Base-by-base conservation (phyloP, 306 rosid species). In the Styphnolobium japonicum region DNA sequence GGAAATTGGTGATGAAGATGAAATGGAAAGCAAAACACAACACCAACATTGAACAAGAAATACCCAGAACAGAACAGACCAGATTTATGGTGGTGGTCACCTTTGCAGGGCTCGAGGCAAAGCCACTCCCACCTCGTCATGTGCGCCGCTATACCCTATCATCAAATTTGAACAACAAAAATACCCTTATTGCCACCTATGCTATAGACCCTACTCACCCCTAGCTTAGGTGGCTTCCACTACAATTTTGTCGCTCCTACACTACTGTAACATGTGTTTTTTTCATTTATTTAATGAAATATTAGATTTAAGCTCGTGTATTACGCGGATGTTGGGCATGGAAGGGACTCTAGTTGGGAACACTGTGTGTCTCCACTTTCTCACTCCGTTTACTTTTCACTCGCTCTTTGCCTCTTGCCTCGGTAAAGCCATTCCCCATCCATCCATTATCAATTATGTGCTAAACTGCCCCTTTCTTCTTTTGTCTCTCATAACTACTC, bases 91-190 rank as follows among this genome's bases (percentile, higher is more conserved):
- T 11, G 11, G 56, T 40, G 67, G 74, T 39, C 76, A 42, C 18
- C 2, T 85, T 85, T 83, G 83, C 8, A 86, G 89, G 89, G 87
- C 89, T 86, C 89, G 89, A 86, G 89, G 87, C 71, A 31, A 12
- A 23, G 3, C 21, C 2, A 12, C 31, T 27, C 3, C 10, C 34
- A 42, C 81, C 80, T 82, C 82, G 83, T 79, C 77, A 75, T 82
- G 78, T 82, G 84, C 83, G 74, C 82, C 36, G 37, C 81, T 39
- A 60, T 39, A 7, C 55, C 0, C 25, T 27, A 27, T 27, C 31
- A 3, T n/a, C n/a, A n/a, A n/a, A n/a, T n/a, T n/a, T n/a, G n/a
- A 22, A 55, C 7, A n/a, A 55, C 4, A 11, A 15, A 29, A 7
- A 29, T 29, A 60, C 6, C 67, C 67, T 61, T 61, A 61, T 61